A percentile compares a stretch with the other conserved stretches of the same genome.
phyloP scores from a whole-genome alignment of 2,329 filamentous ascomycete species.

The Leptographium flavum region DNA sequence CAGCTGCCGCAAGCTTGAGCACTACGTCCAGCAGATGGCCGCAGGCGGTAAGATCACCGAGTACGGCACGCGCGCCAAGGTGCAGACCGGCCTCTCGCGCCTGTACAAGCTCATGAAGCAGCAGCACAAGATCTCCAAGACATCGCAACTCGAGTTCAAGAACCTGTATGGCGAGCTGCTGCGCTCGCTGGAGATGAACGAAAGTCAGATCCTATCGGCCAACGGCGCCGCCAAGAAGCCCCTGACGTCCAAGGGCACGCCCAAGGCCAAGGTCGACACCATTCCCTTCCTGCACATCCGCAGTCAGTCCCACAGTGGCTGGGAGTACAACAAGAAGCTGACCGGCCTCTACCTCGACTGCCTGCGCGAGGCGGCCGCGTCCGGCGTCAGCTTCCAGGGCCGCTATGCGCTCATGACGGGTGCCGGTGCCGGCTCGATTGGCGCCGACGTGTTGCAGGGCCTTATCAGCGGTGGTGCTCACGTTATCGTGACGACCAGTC shows the following conservation, averaged over 20 bases:
- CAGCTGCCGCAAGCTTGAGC: constrained; percentile 91
- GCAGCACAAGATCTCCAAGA: constrained; percentile 94
- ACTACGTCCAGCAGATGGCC: constrained; percentile 97
- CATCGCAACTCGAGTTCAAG: constrained; percentile 93
- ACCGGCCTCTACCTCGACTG: constrained; percentile 87
- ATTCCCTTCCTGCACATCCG: constrained; percentile 97
- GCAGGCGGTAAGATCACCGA: constrained; percentile 97
- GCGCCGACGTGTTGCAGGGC: constrained; percentile 90
- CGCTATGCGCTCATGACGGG: constrained; percentile 98
- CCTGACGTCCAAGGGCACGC: constrained; percentile 29
- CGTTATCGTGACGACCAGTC: constrained; percentile 90
- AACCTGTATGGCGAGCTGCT: constrained; percentile 86
- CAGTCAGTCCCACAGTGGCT: constrained; percentile 83
- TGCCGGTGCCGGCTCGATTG: constrained; percentile 93
- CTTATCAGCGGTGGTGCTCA: constrained; percentile 93
- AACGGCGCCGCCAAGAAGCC: constrained; percentile 34
- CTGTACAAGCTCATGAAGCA: constrained; percentile 98
- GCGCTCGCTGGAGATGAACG: constrained; percentile 91
- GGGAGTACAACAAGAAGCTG: constrained; percentile 99
- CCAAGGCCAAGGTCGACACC: constrained; percentile 89
- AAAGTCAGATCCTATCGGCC: constrained; percentile 80
- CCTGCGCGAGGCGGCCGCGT: constrained; percentile 73
- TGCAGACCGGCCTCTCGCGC: constrained; percentile 84
- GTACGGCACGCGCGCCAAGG: constrained; percentile 95
- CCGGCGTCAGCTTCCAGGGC: constrained; percentile 80